Evolutionary conservation across 2,329 filamentous ascomycete species (phyloP).

Genomic region (Seiridium cupressi): DNA sequence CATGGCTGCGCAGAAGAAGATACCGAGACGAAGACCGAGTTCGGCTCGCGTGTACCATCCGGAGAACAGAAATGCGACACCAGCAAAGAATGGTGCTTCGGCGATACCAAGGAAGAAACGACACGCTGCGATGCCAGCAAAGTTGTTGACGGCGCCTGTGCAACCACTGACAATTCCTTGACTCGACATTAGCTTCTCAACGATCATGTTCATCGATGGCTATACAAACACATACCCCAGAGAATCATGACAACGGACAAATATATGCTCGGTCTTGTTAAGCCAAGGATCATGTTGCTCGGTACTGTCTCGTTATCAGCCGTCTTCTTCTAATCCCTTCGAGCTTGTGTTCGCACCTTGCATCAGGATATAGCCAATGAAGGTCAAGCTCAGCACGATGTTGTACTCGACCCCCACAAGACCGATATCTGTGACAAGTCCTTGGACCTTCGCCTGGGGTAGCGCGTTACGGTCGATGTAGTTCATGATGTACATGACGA

Average conservation of each 20-base stretch:
- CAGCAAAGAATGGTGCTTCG: conserved; percentile 43
- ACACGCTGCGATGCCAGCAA: conserved; percentile 32
- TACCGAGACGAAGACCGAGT: conserved; percentile 48
- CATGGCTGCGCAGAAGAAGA: conserved; percentile 55
- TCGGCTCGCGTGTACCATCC: conserved; percentile 57
- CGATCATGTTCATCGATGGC: conserved; percentile 35
- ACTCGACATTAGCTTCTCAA: conserved; percentile 38
- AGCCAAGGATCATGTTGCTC: conserved; percentile 38
- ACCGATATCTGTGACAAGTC: conserved; percentile 40
- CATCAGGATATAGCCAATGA: conserved; percentile 27
- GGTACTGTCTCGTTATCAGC: conserved; percentile 25
- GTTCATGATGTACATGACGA: conserved; percentile 61
- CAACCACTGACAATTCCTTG: conserved; percentile 40
- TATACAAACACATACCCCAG: conserved; percentile 30
- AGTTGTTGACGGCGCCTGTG: conserved; percentile 35
- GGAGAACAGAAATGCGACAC: conserved; percentile 49
- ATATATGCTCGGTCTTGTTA: conserved; percentile 41
- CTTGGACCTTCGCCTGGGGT: conserved; percentile 37
- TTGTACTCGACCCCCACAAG: conserved; percentile 37
- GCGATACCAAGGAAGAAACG: conserved; percentile 38
- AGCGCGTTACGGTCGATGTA: conserved; percentile 44
- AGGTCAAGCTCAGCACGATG: conserved; percentile 24
- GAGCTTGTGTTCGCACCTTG: conserved; percentile 16
- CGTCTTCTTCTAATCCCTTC: not conserved
- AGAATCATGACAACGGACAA: conserved; percentile 35